A percentile compares a stretch with the other conserved stretches of the same genome.
Evolutionary conservation across 768 basidiomycete genomes (phyloP).

Genomic region (Russula sp.): DNA sequence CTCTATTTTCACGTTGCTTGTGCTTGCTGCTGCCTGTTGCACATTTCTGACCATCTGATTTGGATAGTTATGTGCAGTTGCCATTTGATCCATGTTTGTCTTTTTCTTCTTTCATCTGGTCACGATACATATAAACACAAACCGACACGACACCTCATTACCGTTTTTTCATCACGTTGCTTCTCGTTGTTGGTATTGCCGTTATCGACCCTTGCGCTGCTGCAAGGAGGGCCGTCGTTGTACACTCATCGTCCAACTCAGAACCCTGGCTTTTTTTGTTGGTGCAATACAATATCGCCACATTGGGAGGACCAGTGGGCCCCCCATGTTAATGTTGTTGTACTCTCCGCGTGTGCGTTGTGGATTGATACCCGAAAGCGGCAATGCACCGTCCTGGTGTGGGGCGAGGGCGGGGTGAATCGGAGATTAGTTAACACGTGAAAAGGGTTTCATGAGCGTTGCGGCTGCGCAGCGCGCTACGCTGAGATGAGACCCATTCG

Average conservation of each 20-base stretch:
- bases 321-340: conserved; percentile 21
- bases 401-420: too few relatives aligned
- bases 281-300: conserved; percentile 19
- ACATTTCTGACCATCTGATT: conserved; percentile 14
- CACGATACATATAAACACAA: conserved; percentile 21
- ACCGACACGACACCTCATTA: conserved; percentile 27
- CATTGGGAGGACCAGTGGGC: conserved; percentile 7
- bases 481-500: background rate
- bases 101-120: conserved; percentile 3
- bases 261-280: background rate
- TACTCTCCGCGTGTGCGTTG: background rate
- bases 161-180: conserved; percentile 20
- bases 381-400: too few relatives aligned
- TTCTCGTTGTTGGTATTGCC: conserved; percentile 25
- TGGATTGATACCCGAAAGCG: background rate
- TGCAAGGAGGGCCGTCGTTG: conserved; percentile 15
- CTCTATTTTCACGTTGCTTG: background rate
- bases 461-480: background rate
- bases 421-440: background rate
- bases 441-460: too few relatives aligned
- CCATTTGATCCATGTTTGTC: background rate
- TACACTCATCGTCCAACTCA: conserved; percentile 10
- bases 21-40: conserved; percentile 8
- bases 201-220: conserved; percentile 17
- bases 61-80: conserved; percentile 15